These are phyloP conservation scores for Melastoma malabathricum DNA, from an alignment of 345 rosid species.

Conservation along the genomic window DNA sequence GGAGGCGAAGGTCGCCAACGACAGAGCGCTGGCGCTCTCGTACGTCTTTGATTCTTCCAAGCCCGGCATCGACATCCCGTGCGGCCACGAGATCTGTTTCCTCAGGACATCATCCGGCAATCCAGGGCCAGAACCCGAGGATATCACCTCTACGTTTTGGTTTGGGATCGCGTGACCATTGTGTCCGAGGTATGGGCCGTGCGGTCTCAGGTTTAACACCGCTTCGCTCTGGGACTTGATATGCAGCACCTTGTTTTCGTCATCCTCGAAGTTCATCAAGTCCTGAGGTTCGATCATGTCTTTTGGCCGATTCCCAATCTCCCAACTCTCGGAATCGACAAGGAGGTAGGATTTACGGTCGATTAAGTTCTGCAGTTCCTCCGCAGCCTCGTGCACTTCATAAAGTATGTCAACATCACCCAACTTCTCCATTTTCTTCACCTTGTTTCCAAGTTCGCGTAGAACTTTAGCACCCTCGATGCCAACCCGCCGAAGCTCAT, in stretches of 20 bases:
- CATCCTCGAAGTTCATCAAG: conserved; percentile 31
- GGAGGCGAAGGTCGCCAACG: conserved; percentile 80
- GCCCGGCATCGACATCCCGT: conserved; percentile 20
- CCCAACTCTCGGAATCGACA: conserved; percentile 81
- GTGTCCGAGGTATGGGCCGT: conserved; percentile 1
- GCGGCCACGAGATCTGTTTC: conserved; percentile 57
- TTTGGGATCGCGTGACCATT: background rate
- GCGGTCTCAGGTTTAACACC: conserved; percentile 40
- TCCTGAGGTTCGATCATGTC: conserved; percentile 34
- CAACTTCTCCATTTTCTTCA: conserved; percentile 77
- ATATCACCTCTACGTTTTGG: conserved; percentile 4
- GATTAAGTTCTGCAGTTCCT: conserved; percentile 55
- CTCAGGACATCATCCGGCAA: conserved; percentile 14
- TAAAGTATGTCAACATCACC: conserved; percentile 46
- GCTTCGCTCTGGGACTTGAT: conserved; percentile 68
- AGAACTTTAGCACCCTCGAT: conserved; percentile 58
- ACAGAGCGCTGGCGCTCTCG: conserved; percentile 80
- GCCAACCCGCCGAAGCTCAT: conserved; percentile 61
- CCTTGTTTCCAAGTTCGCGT: conserved; percentile 61
- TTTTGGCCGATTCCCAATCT: conserved; percentile 49
- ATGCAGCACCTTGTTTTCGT: conserved; percentile 26
- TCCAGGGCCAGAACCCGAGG: conserved; percentile 9
- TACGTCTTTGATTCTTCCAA: conserved; percentile 52
- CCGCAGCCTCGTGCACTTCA: conserved; percentile 65
- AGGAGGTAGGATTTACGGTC: conserved; percentile 78